Evolutionary conservation across 768 basidiomycete genomes (phyloP).

Genomic region (Leccinellum rugosiceps): DNA sequence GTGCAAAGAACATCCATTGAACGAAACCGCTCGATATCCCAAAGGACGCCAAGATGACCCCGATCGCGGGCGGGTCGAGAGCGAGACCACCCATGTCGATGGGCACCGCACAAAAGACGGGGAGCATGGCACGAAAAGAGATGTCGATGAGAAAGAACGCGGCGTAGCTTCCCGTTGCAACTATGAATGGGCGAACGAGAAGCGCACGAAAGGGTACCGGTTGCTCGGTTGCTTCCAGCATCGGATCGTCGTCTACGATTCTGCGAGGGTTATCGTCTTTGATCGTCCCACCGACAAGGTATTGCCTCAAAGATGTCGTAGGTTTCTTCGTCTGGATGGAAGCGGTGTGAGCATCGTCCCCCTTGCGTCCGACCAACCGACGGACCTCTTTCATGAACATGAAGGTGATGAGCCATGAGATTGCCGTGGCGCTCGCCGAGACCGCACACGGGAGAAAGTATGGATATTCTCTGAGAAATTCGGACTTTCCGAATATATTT

Average conservation of each 20-base stretch:
- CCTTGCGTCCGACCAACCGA: not conserved
- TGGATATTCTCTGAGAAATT: constrained; percentile 62
- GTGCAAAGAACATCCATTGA: constrained; percentile 61
- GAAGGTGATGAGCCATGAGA: constrained; percentile 49
- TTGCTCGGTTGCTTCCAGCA: not conserved
- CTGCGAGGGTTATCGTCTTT: not conserved
- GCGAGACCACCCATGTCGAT: constrained; percentile 30
- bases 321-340: constrained; percentile 15
- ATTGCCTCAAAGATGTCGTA: constrained; percentile 12
- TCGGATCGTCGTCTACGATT: not conserved
- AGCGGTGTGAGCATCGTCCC: constrained; percentile 1
- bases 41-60: constrained; percentile 19
- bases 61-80: constrained; percentile 30
- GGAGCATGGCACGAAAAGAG: constrained; percentile 45
- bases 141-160: constrained; percentile 61
- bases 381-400: constrained; percentile 55
- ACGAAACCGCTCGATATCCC: constrained; percentile 39
- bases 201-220: constrained; percentile 48
- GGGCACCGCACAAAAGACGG: constrained; percentile 32
- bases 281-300: constrained; percentile 8
- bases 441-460: constrained; percentile 74
- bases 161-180: constrained; percentile 61
- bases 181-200: constrained; percentile 50
- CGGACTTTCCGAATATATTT: constrained; percentile 47
- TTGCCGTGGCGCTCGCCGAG: constrained; percentile 49